These are phyloP conservation scores for Alternaria triticimaculans DNA, from an alignment of 2,329 filamentous ascomycete species.

Conservation along the genomic window DNA sequence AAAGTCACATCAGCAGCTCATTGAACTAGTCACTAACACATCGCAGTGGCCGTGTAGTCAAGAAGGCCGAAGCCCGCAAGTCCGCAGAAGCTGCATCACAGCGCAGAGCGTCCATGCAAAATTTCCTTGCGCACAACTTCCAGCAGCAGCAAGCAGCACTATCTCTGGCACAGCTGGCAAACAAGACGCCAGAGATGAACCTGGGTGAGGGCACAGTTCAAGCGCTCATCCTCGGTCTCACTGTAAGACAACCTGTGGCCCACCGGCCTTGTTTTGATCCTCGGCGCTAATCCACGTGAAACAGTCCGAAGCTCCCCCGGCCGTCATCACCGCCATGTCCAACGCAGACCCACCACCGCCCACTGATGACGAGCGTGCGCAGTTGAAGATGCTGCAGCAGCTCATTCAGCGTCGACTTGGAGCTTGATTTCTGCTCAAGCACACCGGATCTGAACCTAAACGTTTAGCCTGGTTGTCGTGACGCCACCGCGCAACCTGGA, in stretches of 20 bases:
- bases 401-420: conserved; percentile 43
- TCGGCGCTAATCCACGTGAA: conserved; percentile 46
- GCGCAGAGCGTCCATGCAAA: conserved; percentile 35
- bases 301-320: conserved; percentile 50
- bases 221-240: conserved; percentile 64
- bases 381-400: conserved; percentile 40
- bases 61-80: conserved; percentile 22
- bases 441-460: conserved; percentile 19
- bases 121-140: conserved; percentile 48
- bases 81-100: conserved; percentile 21
- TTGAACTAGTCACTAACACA: conserved; percentile 20
- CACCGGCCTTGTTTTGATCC: conserved; percentile 36
- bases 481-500: conserved; percentile 25
- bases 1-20: conserved; percentile 4
- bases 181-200: conserved; percentile 58
- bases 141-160: conserved; percentile 71
- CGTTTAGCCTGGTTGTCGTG: conserved; percentile 24
- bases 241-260: conserved; percentile 60
- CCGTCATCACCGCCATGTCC: conserved; percentile 41
- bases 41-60: conserved; percentile 32
- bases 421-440: conserved; percentile 26
- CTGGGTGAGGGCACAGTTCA: conserved; percentile 55
- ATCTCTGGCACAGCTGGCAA: conserved; percentile 65
- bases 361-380: conserved; percentile 34
- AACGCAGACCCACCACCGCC: conserved; percentile 34